Evolutionary conservation across 192 early-diverging fungal species (phyloP).

Genomic region (Endogone sp.): DNA sequence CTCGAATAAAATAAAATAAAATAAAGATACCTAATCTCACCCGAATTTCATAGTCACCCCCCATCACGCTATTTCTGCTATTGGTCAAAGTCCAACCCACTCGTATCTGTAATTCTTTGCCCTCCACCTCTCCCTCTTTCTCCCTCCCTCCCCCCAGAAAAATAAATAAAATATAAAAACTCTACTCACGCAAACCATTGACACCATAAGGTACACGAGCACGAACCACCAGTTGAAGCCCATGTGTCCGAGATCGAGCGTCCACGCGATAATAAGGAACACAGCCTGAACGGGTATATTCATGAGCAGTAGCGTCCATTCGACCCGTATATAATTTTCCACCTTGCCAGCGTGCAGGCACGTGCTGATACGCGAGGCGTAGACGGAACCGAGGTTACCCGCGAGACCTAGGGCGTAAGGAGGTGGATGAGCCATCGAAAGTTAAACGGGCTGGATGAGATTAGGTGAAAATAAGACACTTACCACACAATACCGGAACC

Average conservation of each 20-base stretch:
- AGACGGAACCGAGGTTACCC: conserved; percentile 80
- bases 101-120: no score
- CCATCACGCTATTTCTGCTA: conserved; percentile 9
- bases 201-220: conserved; percentile 50
- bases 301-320: conserved; percentile 59
- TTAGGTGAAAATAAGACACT: background rate
- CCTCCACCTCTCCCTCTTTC: no score
- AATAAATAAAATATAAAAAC: background rate
- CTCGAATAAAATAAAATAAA: no score
- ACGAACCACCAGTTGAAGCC: conserved; percentile 39
- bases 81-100: no score
- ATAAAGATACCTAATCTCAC: no score
- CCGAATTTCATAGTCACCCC: conserved; percentile 14
- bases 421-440: no score
- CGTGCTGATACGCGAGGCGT: conserved; percentile 72
- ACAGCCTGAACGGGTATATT: conserved; percentile 65
- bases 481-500: conserved; percentile 63
- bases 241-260: conserved; percentile 42
- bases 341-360: conserved; percentile 53
- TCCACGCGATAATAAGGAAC: conserved; percentile 49
- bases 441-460: background rate
- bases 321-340: conserved; percentile 43
- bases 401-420: conserved; percentile 38
- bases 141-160: no score
- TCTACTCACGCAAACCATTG: conserved; percentile 48